These are phyloP conservation scores for Volvariella surrecta DNA, from an alignment of 1,284 basidiomycete species.

Conservation along the genomic window DNA sequence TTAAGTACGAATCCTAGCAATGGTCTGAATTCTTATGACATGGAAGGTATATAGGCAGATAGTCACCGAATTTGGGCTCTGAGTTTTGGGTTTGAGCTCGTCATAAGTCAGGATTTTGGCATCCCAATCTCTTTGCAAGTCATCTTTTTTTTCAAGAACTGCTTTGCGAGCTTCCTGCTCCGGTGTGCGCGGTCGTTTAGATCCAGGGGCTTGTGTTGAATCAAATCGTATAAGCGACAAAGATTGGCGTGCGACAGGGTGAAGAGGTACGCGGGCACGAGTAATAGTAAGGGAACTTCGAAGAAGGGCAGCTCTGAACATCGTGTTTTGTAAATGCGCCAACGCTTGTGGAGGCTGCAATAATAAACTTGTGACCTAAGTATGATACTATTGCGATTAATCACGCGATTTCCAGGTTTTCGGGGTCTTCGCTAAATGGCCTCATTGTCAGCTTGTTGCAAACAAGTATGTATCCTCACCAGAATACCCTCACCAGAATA, in stretches of 20 bases:
- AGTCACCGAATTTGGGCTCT: conserved; percentile 75
- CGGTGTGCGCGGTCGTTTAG: conserved; percentile 12
- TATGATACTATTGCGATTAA: conserved; percentile 2
- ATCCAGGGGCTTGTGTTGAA: conserved; percentile 21
- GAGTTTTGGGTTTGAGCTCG: conserved; percentile 77
- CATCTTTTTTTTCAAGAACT: conserved; percentile 32
- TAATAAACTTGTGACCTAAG: no score
- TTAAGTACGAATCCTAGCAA: conserved; percentile 67
- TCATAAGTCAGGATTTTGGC: conserved; percentile 69
- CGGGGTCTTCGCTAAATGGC: no score
- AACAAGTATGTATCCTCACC: no score
- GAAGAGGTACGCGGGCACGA: conserved; percentile 8
- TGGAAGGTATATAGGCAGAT: background rate
- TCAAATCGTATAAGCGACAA: conserved; percentile 25
- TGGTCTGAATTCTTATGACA: conserved; percentile 3
- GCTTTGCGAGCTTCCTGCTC: conserved; percentile 29
- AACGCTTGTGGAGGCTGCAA: no score
- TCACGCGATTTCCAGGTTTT: background rate
- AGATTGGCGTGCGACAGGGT: conserved; percentile 4
- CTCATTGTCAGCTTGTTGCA: no score
- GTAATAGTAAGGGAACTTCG: background rate
- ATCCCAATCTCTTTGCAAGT: conserved; percentile 61
- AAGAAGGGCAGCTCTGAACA: background rate
- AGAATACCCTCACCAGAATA: no score
- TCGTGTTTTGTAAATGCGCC: background rate